A percentile compares a stretch with the other conserved stretches of the same genome.
Evolutionary conservation across 305 asterid species (phyloP).

Genomic region (Fraxinus ornus): DNA sequence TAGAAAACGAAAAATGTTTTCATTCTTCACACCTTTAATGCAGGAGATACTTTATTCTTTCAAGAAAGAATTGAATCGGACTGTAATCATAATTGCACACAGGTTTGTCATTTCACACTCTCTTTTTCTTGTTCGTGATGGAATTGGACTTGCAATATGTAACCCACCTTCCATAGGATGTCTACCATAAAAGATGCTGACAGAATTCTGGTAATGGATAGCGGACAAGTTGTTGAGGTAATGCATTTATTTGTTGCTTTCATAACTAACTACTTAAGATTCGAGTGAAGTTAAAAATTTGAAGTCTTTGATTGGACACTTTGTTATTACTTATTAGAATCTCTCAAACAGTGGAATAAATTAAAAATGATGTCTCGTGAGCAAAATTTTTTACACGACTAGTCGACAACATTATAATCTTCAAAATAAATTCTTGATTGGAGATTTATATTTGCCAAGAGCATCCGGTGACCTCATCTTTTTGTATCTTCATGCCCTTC

Average conservation of each 20-base stretch:
- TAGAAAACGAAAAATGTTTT: neutral
- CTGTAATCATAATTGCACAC: conserved; percentile 43
- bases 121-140: neutral
- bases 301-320: neutral
- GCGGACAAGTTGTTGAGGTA: conserved; percentile 48
- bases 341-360: neutral
- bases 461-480: neutral
- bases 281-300: neutral
- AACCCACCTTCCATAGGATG: conserved; percentile 34
- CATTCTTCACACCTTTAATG: conserved; percentile 4
- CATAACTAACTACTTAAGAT: neutral
- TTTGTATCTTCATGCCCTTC: neutral
- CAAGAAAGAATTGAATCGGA: conserved; percentile 29
- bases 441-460: neutral
- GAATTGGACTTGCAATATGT: neutral
- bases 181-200: conserved; percentile 48
- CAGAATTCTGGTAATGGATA: conserved; percentile 43
- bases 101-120: conserved; percentile 22
- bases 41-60: conserved; percentile 41
- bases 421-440: neutral
- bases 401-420: neutral
- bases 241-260: conserved; percentile 6
- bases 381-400: neutral
- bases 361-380: neutral
- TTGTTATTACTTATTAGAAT: neutral